Conservation (phyloP, 2,329 filamentous ascomycete genomes). For the Aspergillus glaucus region DNA sequence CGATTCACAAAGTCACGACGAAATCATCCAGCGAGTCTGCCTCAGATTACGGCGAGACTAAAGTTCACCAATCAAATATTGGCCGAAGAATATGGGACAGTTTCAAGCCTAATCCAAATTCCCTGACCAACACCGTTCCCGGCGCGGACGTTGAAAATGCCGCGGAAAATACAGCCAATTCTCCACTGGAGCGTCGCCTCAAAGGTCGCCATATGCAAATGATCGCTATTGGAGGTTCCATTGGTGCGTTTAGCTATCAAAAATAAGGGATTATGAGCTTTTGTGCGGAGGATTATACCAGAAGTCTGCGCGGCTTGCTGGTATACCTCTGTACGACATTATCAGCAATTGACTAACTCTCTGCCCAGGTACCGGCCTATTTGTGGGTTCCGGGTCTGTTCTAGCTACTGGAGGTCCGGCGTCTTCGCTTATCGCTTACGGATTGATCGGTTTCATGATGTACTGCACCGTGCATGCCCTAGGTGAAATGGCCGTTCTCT, state of each 20-base stretch:
- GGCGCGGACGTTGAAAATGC: conserved; percentile 57
- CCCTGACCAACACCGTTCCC: conserved; percentile 20
- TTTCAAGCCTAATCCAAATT: conserved; percentile 42
- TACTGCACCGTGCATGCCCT: conserved; percentile 89
- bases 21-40: conserved; percentile 16
- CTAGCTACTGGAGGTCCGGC: conserved; percentile 71
- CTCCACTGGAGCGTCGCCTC: conserved; percentile 67
- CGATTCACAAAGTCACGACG: conserved; percentile 20
- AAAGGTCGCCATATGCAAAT: conserved; percentile 88
- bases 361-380: conserved; percentile 65
- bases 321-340: too few species aligned
- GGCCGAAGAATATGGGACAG: conserved; percentile 33
- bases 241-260: conserved; percentile 49
- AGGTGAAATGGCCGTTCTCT: conserved; percentile 84
- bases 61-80: conserved; percentile 15
- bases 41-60: conserved; percentile 27
- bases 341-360: conserved; percentile 7
- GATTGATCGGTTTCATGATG: conserved; percentile 75
- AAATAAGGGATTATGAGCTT: too few species aligned
- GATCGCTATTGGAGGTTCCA: conserved; percentile 94
- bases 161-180: conserved; percentile 59
- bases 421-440: conserved; percentile 69
- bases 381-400: conserved; percentile 73
- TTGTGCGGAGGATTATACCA: too few species aligned
- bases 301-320: too few species aligned